Evolutionary conservation across 2,329 filamentous ascomycete species (phyloP).

Genomic region (Fusarium mundagurra): DNA sequence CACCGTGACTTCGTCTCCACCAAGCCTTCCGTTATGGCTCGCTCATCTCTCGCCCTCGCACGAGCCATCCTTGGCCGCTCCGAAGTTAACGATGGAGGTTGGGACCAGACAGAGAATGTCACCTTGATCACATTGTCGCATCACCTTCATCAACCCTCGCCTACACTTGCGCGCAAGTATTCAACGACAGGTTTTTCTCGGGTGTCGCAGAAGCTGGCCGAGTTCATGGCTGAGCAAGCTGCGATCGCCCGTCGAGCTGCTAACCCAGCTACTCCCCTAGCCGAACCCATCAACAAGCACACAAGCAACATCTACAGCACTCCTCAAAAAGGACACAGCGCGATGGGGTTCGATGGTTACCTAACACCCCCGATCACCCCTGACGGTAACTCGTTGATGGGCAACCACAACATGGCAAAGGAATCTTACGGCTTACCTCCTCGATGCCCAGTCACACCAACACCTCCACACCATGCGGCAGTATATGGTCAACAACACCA

Average conservation of each 20-base stretch:
- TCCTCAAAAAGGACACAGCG: conserved; percentile 78
- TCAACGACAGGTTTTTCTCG: conserved; percentile 62
- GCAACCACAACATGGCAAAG: conserved; percentile 55
- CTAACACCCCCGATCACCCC: conserved; percentile 88
- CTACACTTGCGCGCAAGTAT: conserved; percentile 69
- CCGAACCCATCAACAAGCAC: conserved; percentile 62
- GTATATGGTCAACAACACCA: conserved; percentile 51
- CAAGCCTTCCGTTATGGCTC: conserved; percentile 88
- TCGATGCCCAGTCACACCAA: conserved; percentile 71
- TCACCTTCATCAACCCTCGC: conserved; percentile 67
- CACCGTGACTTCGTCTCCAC: conserved; percentile 97
- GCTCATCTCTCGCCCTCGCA: conserved; percentile 85
- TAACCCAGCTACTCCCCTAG: conserved; percentile 69
- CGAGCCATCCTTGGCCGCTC: conserved; percentile 85
- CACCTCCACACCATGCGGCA: conserved; percentile 57
- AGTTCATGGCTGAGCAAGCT: conserved; percentile 69
- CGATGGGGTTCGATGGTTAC: conserved; percentile 76
- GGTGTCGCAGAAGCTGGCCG: conserved; percentile 65
- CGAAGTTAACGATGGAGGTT: conserved; percentile 79
- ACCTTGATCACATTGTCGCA: conserved; percentile 70
- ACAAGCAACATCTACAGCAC: conserved; percentile 75
- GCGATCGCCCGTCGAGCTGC: conserved; percentile 60
- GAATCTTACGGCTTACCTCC: conserved; percentile 60
- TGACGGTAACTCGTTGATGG: conserved; percentile 69
- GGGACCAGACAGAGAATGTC: conserved; percentile 77